Base-by-base conservation (phyloP, 768 basidiomycete genomes). In the Suillus subaureus region DNA sequence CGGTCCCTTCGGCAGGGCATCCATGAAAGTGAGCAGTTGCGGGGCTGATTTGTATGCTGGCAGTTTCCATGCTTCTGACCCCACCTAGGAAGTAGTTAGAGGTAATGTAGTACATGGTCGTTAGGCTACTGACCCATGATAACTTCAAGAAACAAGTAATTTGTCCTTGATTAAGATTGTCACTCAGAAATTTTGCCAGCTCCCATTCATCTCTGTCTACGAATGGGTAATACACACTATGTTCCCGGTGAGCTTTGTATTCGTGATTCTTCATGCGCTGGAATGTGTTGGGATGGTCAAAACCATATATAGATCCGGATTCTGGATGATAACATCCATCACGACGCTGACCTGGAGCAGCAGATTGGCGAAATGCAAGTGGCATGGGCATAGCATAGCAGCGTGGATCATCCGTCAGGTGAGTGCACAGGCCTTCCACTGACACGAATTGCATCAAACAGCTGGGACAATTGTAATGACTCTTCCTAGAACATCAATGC, bases 171-270 rank as follows among this genome's bases (percentile, higher is more conserved):
- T 33, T 63, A 4, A 66, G 35, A 73, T 74, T 49, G 69, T 76
- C 51, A 45, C 16, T 61, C 35, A 43, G 70, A 66, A 76, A 79
- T 8, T 67, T 71, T 1, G 70, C 76, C 1, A 79, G 42, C 64
- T 78, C 72, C 77, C 79, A 80, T 64, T 81, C 77, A 0, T 61
- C 67, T 11, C 69, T 61, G 6, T 72, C 71, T 11, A 66, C 58
- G 63, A 79, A 81, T 40, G 78, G 80, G 56, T 78, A 79, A 58
- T 73, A 78, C 1, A 71, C 47, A 61, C 75, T 75, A 1, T 66
- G 31, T 15, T 37, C 51, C 18, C 70, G 64, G n/a, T 67, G 23
- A 6, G 61, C 15, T 5, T 72, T 66, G 64, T 69, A 66, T 28
- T 65, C n/a, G 40, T 79, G 71, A 33, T 23, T 21, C 47, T 76